Base-by-base conservation (phyloP, 140 eudicot genomes). In the Erigeron philadelphicus region DNA sequence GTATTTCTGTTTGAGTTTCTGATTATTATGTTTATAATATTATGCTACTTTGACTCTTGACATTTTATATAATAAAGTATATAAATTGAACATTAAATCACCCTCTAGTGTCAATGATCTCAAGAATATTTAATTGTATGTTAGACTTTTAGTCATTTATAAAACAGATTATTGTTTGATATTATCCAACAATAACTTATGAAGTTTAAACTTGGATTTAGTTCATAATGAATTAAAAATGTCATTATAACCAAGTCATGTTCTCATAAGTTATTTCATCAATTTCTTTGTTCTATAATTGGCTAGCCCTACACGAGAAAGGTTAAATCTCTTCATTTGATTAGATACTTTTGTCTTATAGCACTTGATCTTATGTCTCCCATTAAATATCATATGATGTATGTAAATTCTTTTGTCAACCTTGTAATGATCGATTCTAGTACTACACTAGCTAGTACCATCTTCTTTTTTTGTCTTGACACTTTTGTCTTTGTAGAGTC, bases 401-500 rank as follows among this genome's bases (percentile, higher is more conserved):
- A 9, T n/a, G 5, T 18, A 52, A 53, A 17, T 42, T 19, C 59
- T 45, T 69, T 53, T 61, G 23, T 79, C 76, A 64, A 61, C 63
- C 35, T 54, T 74, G 19, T 47, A 53, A 57, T 59, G 66, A 65
- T 74, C 21, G 23, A 31, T 31, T 31, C 38, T 21, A 61, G 48
- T 23, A 59, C 40, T n/a, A n/a, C n/a, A n/a, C n/a, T n/a, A n/a
- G 6, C 5, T 31, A 31, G 38, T 31, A 31, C 5, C 38, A 31
- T 31, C 3, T 31, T 31, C 3, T 45, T 56, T 68, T 31, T 45
- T 56, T 66, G 56, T 43, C 70, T 57, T 56, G 44, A 55, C 54
- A 49, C 31, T 42, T 61, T 57, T 60, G 71, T 52, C 46, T 25
- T 63, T 64, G 43, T 74, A 90, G 97, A 76, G 97, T 90, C 48